phyloP scores from a whole-genome alignment of 139 green algal species.

The Coelastrella sp. region DNA sequence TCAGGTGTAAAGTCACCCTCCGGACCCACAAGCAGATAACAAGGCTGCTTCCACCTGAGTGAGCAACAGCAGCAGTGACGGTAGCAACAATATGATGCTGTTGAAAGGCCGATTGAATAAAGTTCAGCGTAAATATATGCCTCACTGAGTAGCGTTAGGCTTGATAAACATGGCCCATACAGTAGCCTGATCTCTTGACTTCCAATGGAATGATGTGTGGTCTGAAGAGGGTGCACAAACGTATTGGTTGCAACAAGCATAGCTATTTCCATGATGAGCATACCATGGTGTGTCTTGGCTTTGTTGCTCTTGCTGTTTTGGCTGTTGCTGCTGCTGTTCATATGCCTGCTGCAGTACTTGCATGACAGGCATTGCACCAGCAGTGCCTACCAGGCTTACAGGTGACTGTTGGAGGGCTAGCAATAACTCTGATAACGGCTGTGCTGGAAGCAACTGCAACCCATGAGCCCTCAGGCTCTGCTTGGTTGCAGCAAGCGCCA shows the following conservation, averaged over 20 bases:
- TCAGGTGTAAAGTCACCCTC: slow-evolving; percentile 90
- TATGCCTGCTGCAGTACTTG: slow-evolving; percentile 1
- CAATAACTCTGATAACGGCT: slow-evolving; percentile 49
- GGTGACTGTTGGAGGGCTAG: background rate
- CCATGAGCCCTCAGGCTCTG: slow-evolving; percentile 81
- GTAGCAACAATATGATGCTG: no score
- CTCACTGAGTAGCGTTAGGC: no score
- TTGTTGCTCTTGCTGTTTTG: background rate
- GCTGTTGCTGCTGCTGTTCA: slow-evolving; percentile 3
- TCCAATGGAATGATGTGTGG: no score
- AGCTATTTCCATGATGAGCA: no score
- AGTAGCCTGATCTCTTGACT: no score
- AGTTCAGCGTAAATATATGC: no score
- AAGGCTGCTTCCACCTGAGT: slow-evolving; percentile 14
- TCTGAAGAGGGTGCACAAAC: no score
- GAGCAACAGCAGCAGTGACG: background rate
- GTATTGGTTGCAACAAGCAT: no score
- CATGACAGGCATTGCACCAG: slow-evolving; percentile 63
- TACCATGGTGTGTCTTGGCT: no score
- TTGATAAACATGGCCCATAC: no score
- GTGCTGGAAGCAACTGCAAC: slow-evolving; percentile 62
- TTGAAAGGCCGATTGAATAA: no score
- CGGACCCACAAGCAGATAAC: slow-evolving; percentile 82
- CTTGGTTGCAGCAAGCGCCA: slow-evolving; percentile 88
- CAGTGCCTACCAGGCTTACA: slow-evolving; percentile 59